Evolutionary conservation across 1,284 basidiomycete species (phyloP).

Genomic region (Nidula niveotomentosa): DNA sequence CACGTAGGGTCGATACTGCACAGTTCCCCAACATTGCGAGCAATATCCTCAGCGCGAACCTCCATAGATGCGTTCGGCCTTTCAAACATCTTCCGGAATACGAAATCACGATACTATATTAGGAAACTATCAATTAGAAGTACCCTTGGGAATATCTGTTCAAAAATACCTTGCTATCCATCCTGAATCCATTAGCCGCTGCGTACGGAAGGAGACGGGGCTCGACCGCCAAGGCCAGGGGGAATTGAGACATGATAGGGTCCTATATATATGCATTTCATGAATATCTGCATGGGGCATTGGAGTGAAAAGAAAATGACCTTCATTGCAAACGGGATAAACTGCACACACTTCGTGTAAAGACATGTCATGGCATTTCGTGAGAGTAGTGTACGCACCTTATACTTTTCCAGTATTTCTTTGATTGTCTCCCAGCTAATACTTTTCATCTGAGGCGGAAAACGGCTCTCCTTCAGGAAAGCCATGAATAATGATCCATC

Average conservation of each 20-base stretch:
- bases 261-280: constrained; percentile 40
- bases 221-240: constrained; percentile 71
- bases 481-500: constrained; percentile 63
- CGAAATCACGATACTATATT: constrained; percentile 71
- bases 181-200: constrained; percentile 66
- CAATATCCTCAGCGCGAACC: constrained; percentile 58
- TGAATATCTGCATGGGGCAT: too few relatives aligned
- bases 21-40: constrained; percentile 65
- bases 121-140: constrained; percentile 6
- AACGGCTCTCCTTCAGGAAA: constrained; percentile 67
- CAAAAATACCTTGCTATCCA: constrained; percentile 65
- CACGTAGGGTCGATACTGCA: constrained; percentile 66
- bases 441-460: constrained; percentile 50
- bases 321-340: constrained; percentile 73
- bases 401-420: constrained; percentile 67
- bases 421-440: constrained; percentile 62
- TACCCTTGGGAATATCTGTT: constrained; percentile 1
- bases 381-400: constrained; percentile 39
- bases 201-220: constrained; percentile 72
- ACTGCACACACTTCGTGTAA: constrained; percentile 34
- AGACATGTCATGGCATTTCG: neutral
- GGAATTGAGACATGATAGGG: constrained; percentile 73
- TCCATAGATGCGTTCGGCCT: constrained; percentile 49
- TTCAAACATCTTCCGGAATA: constrained; percentile 82
- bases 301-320: constrained; percentile 29